Percentiles rank a stretch among this genome's conserved stretches.
Conservation (phyloP, 2,329 filamentous ascomycete species). For the Botrytis byssoidea region DNA sequence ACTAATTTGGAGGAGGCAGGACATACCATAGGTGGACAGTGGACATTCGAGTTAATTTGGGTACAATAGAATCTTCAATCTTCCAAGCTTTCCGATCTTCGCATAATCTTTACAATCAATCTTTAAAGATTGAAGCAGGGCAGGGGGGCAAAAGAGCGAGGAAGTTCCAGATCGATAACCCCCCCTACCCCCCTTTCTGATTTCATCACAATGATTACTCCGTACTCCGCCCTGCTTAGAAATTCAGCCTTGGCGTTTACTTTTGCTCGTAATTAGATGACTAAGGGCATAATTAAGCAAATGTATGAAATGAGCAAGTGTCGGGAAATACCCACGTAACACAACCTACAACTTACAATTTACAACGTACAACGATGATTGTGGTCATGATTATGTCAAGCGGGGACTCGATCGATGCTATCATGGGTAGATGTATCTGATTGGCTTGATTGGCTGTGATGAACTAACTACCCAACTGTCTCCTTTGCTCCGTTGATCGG, state of each 20-base stretch:
- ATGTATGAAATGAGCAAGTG: not conserved
- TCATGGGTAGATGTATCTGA: not conserved
- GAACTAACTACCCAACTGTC: not conserved
- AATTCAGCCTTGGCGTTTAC: not conserved
- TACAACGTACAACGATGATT: not conserved
- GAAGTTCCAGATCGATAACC: not conserved
- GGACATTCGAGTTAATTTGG: not conserved
- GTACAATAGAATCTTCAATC: not conserved
- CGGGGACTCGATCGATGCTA: not conserved
- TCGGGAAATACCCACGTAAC: not conserved
- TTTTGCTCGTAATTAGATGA: not conserved
- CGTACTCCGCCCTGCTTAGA: not conserved
- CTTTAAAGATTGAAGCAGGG: slow-evolving; percentile 4
- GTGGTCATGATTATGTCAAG: not conserved
- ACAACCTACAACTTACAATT: not conserved
- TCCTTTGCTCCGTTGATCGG: not conserved
- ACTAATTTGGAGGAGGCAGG: slow-evolving; percentile 5
- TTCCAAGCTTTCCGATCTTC: not conserved
- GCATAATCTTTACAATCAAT: not conserved
- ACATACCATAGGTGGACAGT: not conserved
- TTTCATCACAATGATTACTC: not conserved
- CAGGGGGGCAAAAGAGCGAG: not conserved
- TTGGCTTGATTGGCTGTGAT: not conserved
- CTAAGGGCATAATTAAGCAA: not conserved
- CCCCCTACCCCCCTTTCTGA: not conserved